A percentile compares a stretch with the other conserved stretches of the same genome.
Conservation (phyloP, 2,329 filamentous ascomycete genomes). For the Volutella citrinella region DNA sequence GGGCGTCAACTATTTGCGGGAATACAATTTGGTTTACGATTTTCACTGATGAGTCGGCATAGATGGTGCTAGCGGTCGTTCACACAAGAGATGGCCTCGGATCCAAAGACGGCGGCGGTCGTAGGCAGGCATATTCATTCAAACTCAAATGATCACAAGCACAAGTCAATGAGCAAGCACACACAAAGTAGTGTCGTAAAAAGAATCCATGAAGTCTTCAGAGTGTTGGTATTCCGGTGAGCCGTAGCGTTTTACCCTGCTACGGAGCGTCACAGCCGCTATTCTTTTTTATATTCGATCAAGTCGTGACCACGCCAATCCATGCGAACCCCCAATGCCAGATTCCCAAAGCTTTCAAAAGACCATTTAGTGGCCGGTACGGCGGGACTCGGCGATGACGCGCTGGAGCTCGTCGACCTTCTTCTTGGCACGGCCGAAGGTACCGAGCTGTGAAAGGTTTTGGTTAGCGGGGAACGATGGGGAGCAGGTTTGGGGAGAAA, state of each 20-base stretch:
- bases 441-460: slow-evolving; percentile 70
- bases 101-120: no score
- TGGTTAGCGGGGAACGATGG: slow-evolving; percentile 14
- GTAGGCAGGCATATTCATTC: slow-evolving; percentile 1
- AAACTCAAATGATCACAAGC: slow-evolving; percentile 4
- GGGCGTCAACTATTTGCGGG: no score
- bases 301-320: slow-evolving; percentile 36
- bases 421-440: slow-evolving; percentile 96
- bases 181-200: slow-evolving; percentile 25
- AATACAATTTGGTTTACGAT: no score
- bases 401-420: slow-evolving; percentile 99
- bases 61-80: no score
- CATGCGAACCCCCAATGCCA: slow-evolving; percentile 30
- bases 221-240: slow-evolving; percentile 35
- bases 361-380: slow-evolving; percentile 53
- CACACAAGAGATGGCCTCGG: no score
- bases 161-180: no score
- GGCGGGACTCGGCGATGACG: slow-evolving; percentile 94
- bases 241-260: slow-evolving; percentile 29
- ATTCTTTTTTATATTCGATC: slow-evolving; percentile 25
- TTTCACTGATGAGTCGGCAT: no score
- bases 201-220: slow-evolving; percentile 21
- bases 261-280: slow-evolving; percentile 30
- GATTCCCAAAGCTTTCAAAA: slow-evolving; percentile 23
- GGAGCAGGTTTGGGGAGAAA: not conserved